Evolutionary conservation across 225 moss, liverwort and hornwort species (phyloP).

Genomic region (Sphagnum contortum): DNA sequence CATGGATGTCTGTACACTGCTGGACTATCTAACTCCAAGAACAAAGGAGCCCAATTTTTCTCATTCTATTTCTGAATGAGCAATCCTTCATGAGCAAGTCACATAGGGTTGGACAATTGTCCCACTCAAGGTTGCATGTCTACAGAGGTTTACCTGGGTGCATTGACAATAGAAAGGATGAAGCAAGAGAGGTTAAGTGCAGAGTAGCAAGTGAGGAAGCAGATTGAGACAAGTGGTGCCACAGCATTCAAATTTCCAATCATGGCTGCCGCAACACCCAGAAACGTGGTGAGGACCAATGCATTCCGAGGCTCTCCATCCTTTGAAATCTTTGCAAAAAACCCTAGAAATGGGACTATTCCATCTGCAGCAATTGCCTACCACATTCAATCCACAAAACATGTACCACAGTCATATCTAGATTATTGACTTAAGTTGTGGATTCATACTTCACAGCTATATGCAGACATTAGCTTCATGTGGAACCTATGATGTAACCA

Average conservation of each 20-base stretch:
- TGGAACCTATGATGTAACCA: too few species aligned
- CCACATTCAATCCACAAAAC: neutral
- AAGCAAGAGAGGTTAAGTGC: slow-evolving; percentile 88
- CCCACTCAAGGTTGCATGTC: neutral
- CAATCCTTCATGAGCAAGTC: too few species aligned
- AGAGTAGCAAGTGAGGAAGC: slow-evolving; percentile 93
- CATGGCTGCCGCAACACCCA: slow-evolving; percentile 70
- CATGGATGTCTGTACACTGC: too few species aligned
- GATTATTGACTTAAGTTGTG: too few species aligned
- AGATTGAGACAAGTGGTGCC: slow-evolving; percentile 95
- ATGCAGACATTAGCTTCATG: too few species aligned
- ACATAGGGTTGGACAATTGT: too few species aligned
- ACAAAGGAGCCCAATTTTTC: neutral
- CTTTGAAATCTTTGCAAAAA: slow-evolving; percentile 43
- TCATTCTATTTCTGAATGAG: too few species aligned
- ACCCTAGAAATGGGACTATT: slow-evolving; percentile 68
- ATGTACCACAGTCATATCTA: too few species aligned
- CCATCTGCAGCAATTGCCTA: slow-evolving; percentile 95
- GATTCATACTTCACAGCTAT: too few species aligned
- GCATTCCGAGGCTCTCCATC: slow-evolving; percentile 77
- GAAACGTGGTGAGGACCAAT: slow-evolving; percentile 50
- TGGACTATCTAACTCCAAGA: too few species aligned
- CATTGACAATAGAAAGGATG: slow-evolving; percentile 66
- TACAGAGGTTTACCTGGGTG: slow-evolving; percentile 51
- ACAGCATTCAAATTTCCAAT: slow-evolving; percentile 94